These are phyloP conservation scores for Teunomyces stri DNA, from an alignment of 805 yeast genomes.

Conservation along the genomic window DNA sequence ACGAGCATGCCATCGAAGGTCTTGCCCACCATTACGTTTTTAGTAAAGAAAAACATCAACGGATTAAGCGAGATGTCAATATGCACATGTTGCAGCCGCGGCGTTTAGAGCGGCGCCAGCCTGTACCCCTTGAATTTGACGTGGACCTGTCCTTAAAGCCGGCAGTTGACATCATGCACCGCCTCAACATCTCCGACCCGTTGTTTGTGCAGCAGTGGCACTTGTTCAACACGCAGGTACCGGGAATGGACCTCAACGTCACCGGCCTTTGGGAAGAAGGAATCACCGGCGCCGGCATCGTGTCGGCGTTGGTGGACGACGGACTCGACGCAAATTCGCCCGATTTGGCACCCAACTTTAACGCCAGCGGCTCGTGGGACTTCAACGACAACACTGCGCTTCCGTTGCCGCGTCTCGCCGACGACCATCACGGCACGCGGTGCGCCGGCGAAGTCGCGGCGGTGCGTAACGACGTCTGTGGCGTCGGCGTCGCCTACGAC, in stretches of 20 bases:
- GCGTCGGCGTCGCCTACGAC: slow-evolving; percentile 93
- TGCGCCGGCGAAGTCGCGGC: slow-evolving; percentile 98
- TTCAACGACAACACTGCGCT: slow-evolving; percentile 70
- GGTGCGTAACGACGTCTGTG: slow-evolving; percentile 83
- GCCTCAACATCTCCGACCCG: slow-evolving; percentile 76
- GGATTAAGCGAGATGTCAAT: background rate
- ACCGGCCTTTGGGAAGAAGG: slow-evolving; percentile 80
- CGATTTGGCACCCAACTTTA: slow-evolving; percentile 71
- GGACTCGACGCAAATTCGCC: slow-evolving; percentile 81
- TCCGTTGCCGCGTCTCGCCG: slow-evolving; percentile 77
- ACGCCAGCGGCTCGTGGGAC: slow-evolving; percentile 86
- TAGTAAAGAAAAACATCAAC: slow-evolving; percentile 45
- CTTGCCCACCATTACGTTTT: slow-evolving; percentile 65
- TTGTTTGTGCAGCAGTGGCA: slow-evolving; percentile 89
- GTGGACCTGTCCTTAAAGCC: slow-evolving; percentile 53
- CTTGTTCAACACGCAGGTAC: slow-evolving; percentile 65
- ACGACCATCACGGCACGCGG: slow-evolving; percentile 93
- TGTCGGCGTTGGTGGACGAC: slow-evolving; percentile 90
- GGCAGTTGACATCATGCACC: slow-evolving; percentile 45
- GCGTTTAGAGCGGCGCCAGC: slow-evolving; percentile 53
- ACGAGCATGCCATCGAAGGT: slow-evolving; percentile 65
- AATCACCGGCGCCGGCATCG: slow-evolving; percentile 77
- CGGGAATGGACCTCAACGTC: slow-evolving; percentile 86
- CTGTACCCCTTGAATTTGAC: slow-evolving; percentile 39
- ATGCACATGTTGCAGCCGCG: slow-evolving; percentile 57